phyloP scores from a whole-genome alignment of 257 asterid species.

The Plectranthus barbatus region DNA sequence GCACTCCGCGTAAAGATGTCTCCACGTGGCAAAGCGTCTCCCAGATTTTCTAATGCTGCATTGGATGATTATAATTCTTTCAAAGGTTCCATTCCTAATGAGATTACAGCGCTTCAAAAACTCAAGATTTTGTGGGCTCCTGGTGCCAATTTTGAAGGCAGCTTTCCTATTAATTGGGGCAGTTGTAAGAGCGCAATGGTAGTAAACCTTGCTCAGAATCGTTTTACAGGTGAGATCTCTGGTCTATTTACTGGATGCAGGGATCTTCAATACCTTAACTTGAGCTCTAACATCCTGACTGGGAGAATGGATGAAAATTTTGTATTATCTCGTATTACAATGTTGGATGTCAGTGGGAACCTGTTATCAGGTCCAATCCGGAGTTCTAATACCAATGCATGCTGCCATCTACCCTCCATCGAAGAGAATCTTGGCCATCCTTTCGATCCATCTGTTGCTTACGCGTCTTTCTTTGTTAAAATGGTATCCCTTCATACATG shows the following conservation, averaged over 20 bases:
- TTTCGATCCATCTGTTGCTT: constrained; percentile 6
- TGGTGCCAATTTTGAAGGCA: constrained; percentile 19
- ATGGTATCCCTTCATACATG: not conserved
- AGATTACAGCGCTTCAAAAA: constrained; percentile 28
- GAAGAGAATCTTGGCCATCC: not conserved
- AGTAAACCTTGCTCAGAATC: constrained; percentile 28
- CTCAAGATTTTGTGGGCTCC: constrained; percentile 35
- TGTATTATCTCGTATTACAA: constrained; percentile 5
- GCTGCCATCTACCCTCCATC: constrained; percentile 8
- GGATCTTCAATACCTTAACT: constrained; percentile 25
- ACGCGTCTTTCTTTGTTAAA: constrained; percentile 5
- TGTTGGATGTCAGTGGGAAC: constrained; percentile 17
- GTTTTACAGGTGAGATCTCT: constrained; percentile 12
- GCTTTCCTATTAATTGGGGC: constrained; percentile 25
- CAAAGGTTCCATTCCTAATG: constrained; percentile 28
- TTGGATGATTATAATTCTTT: constrained; percentile 19
- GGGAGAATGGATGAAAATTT: constrained; percentile 12
- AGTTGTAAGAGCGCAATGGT: constrained; percentile 22
- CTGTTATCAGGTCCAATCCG: constrained; percentile 16
- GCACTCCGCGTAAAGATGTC: not conserved
- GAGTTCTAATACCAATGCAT: not conserved
- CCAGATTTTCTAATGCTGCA: not conserved
- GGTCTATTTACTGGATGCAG: constrained; percentile 11
- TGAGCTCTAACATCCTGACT: constrained; percentile 21
- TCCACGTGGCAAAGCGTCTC: constrained; percentile 26